phyloP scores from a whole-genome alignment of 2,329 filamentous ascomycete genomes.

The Claviceps monticola region DNA sequence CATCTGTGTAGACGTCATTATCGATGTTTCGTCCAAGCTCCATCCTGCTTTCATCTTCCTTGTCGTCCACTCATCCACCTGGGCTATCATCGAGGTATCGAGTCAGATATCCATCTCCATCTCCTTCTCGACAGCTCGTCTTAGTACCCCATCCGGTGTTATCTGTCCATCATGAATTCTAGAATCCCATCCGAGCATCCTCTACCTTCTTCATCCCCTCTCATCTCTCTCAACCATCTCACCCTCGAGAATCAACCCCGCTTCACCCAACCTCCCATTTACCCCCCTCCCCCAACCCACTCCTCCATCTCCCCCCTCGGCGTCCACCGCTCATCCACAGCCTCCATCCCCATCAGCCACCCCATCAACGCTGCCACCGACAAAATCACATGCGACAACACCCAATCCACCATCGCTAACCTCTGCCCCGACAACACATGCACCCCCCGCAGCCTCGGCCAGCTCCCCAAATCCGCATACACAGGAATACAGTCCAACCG shows the following conservation, averaged over 20 bases:
- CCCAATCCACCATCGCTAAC: conserved; percentile 4
- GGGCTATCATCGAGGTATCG: too few relatives aligned
- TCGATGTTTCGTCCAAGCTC: too few relatives aligned
- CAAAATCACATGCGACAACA: conserved; percentile 6
- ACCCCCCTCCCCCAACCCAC: background rate
- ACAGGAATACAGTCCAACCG: conserved; percentile 18
- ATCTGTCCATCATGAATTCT: too few relatives aligned
- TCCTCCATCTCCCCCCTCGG: background rate
- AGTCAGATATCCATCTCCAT: too few relatives aligned
- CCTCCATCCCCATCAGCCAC: conserved; percentile 4
- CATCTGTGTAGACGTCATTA: too few relatives aligned
- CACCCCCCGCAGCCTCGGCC: background rate
- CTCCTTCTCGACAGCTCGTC: too few relatives aligned
- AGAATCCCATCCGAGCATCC: too few relatives aligned
- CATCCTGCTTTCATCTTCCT: too few relatives aligned
- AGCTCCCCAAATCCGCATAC: conserved; percentile 8
- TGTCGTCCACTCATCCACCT: too few relatives aligned
- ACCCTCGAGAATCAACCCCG: too few relatives aligned
- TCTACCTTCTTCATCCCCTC: background rate
- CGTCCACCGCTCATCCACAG: conserved; percentile 6
- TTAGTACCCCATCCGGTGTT: too few relatives aligned
- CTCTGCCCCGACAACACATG: background rate
- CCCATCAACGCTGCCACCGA: conserved; percentile 5
- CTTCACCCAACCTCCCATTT: background rate
- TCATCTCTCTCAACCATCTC: too few relatives aligned